Base-by-base conservation (phyloP, 2,329 filamentous ascomycete genomes). In the Huntiella savannae region DNA sequence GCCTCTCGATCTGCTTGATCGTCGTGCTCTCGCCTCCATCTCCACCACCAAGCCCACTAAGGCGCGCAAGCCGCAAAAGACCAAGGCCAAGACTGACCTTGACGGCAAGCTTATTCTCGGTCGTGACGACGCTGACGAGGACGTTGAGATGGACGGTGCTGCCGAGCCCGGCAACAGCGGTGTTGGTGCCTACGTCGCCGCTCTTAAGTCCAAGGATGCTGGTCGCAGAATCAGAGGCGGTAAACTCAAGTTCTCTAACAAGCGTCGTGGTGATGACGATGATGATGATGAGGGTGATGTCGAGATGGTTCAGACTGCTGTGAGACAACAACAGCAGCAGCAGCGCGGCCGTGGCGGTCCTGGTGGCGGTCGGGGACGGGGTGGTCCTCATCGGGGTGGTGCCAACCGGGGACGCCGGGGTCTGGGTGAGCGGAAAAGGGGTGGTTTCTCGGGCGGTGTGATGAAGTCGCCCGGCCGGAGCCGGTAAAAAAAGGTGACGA, bases 1-100 rank as follows among this genome's bases (percentile, higher is more conserved):
- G 60, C 91, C 91, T 1, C 78, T 98, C 37, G 91, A 98, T 65
- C 73, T 98, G 40, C 74, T 98, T 12, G 88, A 91, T 56, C 82
- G 84, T 51, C 80, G 79, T 58, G 85, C 87, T 6, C 73, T 98
- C 37, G 88, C 85, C 46, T 91, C 85, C 59, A 95, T 98, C 56
- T 94, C 87, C 2, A 84, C 83, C 4, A 94, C 85, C 8, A 88
- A 86, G 60, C 88, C 87, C 3, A 63, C 72, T 47, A 79, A 76
- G 58, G 62, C 71, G 53, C 73, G 73, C 58, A 69, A 70, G 55
- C 67, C 67, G 45, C 72, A 63, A 37, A 61, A 58, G 51, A 71
- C 67, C 44, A 82, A 79, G 60, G 77, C 77, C 45, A 82, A 75
- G 66, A 69, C 69, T 11, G 77, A 91, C 56, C 61, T 79, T 42